Evolutionary conservation across 805 yeast genomes (phyloP), one percentile per base, ranked within the genome.

Genomic region (Ogataea degrootiae): DNA sequence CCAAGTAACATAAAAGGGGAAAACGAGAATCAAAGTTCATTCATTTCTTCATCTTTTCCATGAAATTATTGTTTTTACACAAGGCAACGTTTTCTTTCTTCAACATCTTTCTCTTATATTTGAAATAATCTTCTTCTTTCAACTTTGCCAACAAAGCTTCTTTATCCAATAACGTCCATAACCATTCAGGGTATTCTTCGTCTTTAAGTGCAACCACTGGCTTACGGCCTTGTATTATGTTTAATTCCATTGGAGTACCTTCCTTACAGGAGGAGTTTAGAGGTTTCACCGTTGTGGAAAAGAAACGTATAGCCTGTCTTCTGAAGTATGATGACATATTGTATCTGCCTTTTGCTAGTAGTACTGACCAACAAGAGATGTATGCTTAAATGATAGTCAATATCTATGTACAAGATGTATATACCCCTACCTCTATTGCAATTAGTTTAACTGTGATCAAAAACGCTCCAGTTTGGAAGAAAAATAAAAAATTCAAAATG

Each of bases 181-280:
- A 74, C 99, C 99, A 92, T 40, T 77, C 87, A 5, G 99, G 99
- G 62, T 92, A 92, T 59, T 91, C 96, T 36, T 73, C 73, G 63
- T 94, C 98, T 51, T 85, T 88, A 46, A 85, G 67, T 1, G 98
- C 98, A 5, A 88, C 82, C 8, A 95, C 89, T 57, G 90, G 97
- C 50, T 83, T 80, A n/a, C 92, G 95, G 35, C 76, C 74, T 61
- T 89, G 90, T 61, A 79, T 79, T 39, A 92, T 75, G 57, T 86
- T 85, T 59, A 90, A 69, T 53, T 84, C 83, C 51, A 87, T 70
- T 9, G 76, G 73, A 0, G 94, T 85, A 50, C 98, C 90, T 44
- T 87, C 83, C 55, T 75, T 67, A 63, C 91, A 78, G 45, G 81
- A 74, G 9, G 83, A 80, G 53, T 67, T 57, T 5, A 61, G 45